Percentiles rank a stretch among this genome's conserved stretches.
Evolutionary conservation across 441 rosid genomes (phyloP).

Genomic region (Kokia cookei): DNA sequence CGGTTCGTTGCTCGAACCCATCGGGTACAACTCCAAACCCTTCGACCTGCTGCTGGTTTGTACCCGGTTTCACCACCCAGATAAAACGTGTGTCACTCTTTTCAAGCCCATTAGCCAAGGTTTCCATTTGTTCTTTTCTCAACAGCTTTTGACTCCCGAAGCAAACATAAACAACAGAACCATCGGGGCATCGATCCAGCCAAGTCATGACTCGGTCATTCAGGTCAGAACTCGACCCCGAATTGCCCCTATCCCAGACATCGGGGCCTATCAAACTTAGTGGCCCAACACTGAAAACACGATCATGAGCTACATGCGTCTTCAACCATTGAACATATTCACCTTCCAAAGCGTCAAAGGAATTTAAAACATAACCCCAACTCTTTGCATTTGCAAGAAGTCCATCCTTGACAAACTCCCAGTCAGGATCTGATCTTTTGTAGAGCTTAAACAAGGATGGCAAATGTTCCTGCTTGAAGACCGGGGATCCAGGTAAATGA

Average conservation of each 20-base stretch:
- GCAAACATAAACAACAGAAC: slow-evolving; percentile 42
- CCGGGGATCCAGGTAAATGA: slow-evolving; percentile 29
- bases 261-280: slow-evolving; percentile 26
- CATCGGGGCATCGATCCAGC: slow-evolving; percentile 41
- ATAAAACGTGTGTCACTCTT: slow-evolving; percentile 32
- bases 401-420: slow-evolving; percentile 19
- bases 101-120: slow-evolving; percentile 36
- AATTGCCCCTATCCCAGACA: background rate
- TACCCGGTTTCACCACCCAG: slow-evolving; percentile 38
- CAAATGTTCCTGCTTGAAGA: slow-evolving; percentile 32
- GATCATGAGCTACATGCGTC: slow-evolving; percentile 20
- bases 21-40: slow-evolving; percentile 27
- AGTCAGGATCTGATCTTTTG: slow-evolving; percentile 23
- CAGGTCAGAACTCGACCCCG: background rate
- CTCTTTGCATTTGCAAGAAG: slow-evolving; percentile 25
- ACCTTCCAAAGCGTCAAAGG: slow-evolving; percentile 27
- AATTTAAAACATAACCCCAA: slow-evolving; percentile 36
- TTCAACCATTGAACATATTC: slow-evolving; percentile 17
- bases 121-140: slow-evolving; percentile 29
- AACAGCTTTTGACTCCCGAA: slow-evolving; percentile 47
- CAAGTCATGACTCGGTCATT: slow-evolving; percentile 15
- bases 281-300: slow-evolving; percentile 43
- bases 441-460: slow-evolving; percentile 26
- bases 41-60: slow-evolving; percentile 4
- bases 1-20: slow-evolving; percentile 29